Evolutionary conservation across 441 rosid genomes (phyloP).

Genomic region (Kokia cookei): DNA sequence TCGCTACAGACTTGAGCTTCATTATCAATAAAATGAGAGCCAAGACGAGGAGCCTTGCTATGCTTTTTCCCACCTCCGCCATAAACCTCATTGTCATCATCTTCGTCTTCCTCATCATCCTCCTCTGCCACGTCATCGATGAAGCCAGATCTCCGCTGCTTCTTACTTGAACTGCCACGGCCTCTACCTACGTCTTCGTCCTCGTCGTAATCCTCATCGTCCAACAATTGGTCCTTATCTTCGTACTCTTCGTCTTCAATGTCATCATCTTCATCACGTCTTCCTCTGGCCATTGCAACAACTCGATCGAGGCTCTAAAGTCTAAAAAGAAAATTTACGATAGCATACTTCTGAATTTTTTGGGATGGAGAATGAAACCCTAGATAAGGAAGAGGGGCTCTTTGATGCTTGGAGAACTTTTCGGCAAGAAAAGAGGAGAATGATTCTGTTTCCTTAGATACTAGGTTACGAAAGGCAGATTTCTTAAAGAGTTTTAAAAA

Average conservation of each 20-base stretch:
- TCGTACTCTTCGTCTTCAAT: constrained; percentile 42
- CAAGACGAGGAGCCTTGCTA: constrained; percentile 40
- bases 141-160: constrained; percentile 71
- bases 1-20: constrained; percentile 77
- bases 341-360: no score
- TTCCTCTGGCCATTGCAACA: constrained; percentile 36
- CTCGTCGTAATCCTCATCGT: constrained; percentile 42
- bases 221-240: constrained; percentile 32
- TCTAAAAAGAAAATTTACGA: no score
- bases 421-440: no score
- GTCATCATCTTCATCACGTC: constrained; percentile 47
- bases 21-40: constrained; percentile 52
- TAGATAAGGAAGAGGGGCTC: no score
- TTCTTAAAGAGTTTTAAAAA: no score
- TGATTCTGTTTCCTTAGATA: no score
- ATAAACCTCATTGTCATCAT: constrained; percentile 61
- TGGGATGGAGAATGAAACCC: no score
- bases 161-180: constrained; percentile 32
- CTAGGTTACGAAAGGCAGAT: no score
- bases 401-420: no score
- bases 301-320: neutral
- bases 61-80: constrained; percentile 31
- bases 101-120: constrained; percentile 71
- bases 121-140: constrained; percentile 86
- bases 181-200: constrained; percentile 35